Percentiles rank a stretch among this genome's conserved stretches.
phyloP scores from a whole-genome alignment of 305 asterid genomes.

The Coffea humblotiana region DNA sequence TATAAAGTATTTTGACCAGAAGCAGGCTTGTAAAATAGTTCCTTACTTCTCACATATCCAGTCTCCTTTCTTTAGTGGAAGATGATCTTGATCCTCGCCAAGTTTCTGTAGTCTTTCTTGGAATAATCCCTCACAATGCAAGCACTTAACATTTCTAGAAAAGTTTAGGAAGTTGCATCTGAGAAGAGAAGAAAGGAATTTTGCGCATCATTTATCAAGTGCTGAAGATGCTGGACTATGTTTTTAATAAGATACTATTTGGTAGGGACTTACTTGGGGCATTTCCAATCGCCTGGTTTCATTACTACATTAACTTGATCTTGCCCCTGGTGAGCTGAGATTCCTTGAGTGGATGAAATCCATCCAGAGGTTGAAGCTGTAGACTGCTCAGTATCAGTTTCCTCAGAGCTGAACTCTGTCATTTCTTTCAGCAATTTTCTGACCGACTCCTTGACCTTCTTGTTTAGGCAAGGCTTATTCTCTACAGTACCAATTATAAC shows the following conservation, averaged over 20 bases:
- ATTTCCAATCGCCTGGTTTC: constrained; percentile 84
- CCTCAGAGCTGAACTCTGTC: constrained; percentile 43
- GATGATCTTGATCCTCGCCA: constrained; percentile 62
- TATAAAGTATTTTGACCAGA: not conserved
- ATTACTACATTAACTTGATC: constrained; percentile 32
- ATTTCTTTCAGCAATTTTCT: constrained; percentile 72
- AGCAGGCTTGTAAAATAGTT: constrained; percentile 18
- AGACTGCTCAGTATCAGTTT: constrained; percentile 33
- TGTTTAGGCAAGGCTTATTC: constrained; percentile 64
- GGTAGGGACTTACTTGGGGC: constrained; percentile 60
- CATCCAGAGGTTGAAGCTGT: constrained; percentile 24
- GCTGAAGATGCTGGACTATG: not conserved
- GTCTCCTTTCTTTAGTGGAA: constrained; percentile 91
- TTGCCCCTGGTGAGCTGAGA: constrained; percentile 31
- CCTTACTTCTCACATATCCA: constrained; percentile 76
- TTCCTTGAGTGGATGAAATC: constrained; percentile 31
- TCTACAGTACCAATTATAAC: constrained; percentile 57
- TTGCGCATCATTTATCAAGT: not conserved
- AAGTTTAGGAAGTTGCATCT: constrained; percentile 81
- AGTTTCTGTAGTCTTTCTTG: constrained; percentile 50
- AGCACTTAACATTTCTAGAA: constrained; percentile 72
- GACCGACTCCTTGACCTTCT: constrained; percentile 59
- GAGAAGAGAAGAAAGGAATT: constrained; percentile 15
- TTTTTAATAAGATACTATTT: not conserved
- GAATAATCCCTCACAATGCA: constrained; percentile 53